These are phyloP conservation scores for Ramularia collo-cygni DNA, from an alignment of 2,329 filamentous ascomycete genomes.

Conservation along the genomic window DNA sequence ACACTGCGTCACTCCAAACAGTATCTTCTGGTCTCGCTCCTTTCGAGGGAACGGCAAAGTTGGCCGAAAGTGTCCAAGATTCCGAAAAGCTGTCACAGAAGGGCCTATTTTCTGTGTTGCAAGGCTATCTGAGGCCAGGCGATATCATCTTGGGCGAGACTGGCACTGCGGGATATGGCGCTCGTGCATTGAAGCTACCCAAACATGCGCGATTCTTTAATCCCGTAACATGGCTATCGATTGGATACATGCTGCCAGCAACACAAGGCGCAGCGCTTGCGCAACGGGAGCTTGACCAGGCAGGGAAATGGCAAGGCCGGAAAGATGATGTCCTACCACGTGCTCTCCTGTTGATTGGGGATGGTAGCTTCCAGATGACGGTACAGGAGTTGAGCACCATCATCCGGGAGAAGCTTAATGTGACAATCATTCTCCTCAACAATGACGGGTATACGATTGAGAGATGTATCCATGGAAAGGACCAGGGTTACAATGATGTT, in stretches of 20 bases:
- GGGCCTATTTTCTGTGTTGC: too few relatives aligned
- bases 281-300: constrained; percentile 50
- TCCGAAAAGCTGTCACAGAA: too few relatives aligned
- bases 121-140: constrained; percentile 33
- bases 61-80: too few relatives aligned
- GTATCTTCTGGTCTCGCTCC: neutral
- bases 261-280: constrained; percentile 67
- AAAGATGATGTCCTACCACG: constrained; percentile 34
- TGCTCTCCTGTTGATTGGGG: constrained; percentile 59
- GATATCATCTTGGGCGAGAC: constrained; percentile 84
- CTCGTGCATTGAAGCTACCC: constrained; percentile 79
- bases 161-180: constrained; percentile 80
- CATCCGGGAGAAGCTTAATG: constrained; percentile 37
- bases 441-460: constrained; percentile 45
- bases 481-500: constrained; percentile 16
- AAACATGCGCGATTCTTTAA: constrained; percentile 69
- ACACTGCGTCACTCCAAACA: constrained; percentile 22
- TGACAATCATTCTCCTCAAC: constrained; percentile 38
- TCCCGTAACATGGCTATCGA: constrained; percentile 67
- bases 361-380: constrained; percentile 58
- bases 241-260: constrained; percentile 58
- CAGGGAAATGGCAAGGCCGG: constrained; percentile 19
- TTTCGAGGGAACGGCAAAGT: too few relatives aligned
- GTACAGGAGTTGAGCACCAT: constrained; percentile 61
- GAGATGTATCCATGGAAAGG: constrained; percentile 40